Base-by-base conservation (phyloP, 163 green algal genomes). In the Prototheca wickerhamii region DNA sequence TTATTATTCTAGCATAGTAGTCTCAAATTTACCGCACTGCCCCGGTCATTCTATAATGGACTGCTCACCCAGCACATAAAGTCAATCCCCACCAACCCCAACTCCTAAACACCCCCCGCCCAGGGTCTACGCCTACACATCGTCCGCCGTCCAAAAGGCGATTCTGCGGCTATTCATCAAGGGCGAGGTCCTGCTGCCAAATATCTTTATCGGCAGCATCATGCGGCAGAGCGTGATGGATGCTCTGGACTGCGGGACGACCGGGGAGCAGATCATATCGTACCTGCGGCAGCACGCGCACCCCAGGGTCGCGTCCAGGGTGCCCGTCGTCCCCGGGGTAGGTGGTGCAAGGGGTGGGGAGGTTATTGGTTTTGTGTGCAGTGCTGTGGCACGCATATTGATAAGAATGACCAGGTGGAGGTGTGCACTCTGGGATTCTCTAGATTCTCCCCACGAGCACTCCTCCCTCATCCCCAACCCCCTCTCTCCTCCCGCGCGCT, bases 81-180 rank as follows among this genome's bases (percentile, higher is more conserved):
- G n/a, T n/a, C n/a, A n/a, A n/a, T 51, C 15, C 15, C 42, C 15
- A 51, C 18, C 42, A 56, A 34, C 6, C 44, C 44, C 30, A 4
- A 6, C 25, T 5, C n/a, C 43, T 20, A 8, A 26, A 57, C 58
- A n/a, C 46, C 17, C 58, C 25, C 50, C 40, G 17, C 3, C 34
- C 65, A 85, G 92, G 76, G 83, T 97, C 63, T 96, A 97, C 66
- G 90, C 87, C 1, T 96, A 97, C 78, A 96, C 88, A 3, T 73
- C 66, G 23, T 94, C 81, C 2, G 50, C 72, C 7, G 49, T 96
- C n/a, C 81, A 91, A 67, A 57, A 76, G 17, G 77, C 82, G 3
- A 82, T 96, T 26, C 71, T 98, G 58, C 60, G 76, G 28, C 71
- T 93, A 25, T 91, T 97, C 68, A 72, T 80, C 29, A 79, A 82